Evolutionary conservation across 2,329 filamentous ascomycete genomes (phyloP).

Genomic region (Trichoderma lentiforme): DNA sequence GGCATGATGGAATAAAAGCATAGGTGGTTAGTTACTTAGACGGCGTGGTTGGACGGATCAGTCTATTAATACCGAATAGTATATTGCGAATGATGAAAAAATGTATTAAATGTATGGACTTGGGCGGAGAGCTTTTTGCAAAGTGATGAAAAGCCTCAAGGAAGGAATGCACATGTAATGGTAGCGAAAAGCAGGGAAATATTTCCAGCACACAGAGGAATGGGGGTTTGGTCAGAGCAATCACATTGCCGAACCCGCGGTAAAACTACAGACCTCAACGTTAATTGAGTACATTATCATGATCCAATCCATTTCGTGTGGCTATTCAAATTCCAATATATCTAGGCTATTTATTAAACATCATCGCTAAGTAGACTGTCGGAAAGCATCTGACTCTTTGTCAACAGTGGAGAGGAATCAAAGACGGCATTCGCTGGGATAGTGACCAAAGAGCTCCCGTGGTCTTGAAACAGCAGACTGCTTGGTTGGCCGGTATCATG

Average conservation of each 20-base stretch:
- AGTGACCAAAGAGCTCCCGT: conserved; percentile 22
- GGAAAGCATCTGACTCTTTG: conserved; percentile 52
- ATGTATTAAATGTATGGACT: neutral
- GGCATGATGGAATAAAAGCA: neutral
- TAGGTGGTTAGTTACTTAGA: neutral
- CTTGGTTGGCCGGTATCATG: conserved; percentile 16
- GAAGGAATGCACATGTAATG: neutral
- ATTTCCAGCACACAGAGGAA: neutral
- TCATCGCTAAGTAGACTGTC: conserved; percentile 43
- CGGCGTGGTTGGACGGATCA: neutral
- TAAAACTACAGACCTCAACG: neutral
- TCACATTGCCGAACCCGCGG: neutral
- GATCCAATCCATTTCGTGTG: conserved; percentile 18
- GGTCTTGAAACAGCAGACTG: conserved; percentile 29
- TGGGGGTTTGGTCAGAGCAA: neutral
- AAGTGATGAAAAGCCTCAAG: neutral
- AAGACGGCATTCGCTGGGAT: conserved; percentile 18
- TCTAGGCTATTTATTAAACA: conserved; percentile 27
- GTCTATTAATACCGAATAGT: neutral
- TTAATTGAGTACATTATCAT: neutral
- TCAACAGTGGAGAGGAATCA: conserved; percentile 46
- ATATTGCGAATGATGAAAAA: neutral
- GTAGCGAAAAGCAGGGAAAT: neutral
- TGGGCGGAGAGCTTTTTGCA: neutral
- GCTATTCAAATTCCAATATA: conserved; percentile 38